A percentile compares a stretch with the other conserved stretches of the same genome.
Conservation (phyloP, 345 rosid genomes). For the Eucalyptus coolabah region DNA sequence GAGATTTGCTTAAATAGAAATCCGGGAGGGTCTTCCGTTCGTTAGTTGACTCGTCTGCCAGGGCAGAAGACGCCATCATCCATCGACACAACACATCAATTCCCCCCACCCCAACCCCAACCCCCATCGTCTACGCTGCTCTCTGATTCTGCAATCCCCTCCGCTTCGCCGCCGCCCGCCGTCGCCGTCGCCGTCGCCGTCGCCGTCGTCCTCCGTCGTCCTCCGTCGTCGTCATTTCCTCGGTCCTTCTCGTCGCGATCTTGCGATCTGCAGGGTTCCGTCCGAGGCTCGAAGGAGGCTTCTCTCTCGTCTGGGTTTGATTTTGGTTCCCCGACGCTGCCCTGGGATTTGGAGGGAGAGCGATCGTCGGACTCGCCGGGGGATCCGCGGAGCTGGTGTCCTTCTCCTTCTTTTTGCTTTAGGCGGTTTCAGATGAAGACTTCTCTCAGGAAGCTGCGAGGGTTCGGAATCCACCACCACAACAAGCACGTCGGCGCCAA, state of each 20-base stretch:
- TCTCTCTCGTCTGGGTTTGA: not conserved
- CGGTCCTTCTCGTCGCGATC: not conserved
- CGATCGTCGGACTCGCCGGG: not conserved
- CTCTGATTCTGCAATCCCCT: not conserved
- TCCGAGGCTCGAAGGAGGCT: not conserved
- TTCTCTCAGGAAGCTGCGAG: constrained; percentile 62
- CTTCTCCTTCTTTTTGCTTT: not conserved
- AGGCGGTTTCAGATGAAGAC: constrained; percentile 5
- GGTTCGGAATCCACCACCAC: constrained; percentile 24
- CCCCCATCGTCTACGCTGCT: too few species aligned
- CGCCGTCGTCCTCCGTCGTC: not conserved
- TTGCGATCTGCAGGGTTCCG: not conserved
- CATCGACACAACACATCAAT: not conserved
- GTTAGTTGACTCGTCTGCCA: not conserved
- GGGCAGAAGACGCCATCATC: not conserved
- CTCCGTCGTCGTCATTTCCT: not conserved
- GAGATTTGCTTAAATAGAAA: not conserved
- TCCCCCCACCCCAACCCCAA: too few species aligned
- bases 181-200: not conserved
- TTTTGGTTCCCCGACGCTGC: not conserved
- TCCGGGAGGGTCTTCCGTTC: not conserved
- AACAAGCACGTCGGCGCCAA: constrained; percentile 33
- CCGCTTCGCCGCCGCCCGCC: not conserved
- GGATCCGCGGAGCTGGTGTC: not conserved
- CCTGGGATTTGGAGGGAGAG: not conserved